A percentile compares a stretch with the other conserved stretches of the same genome.
phyloP scores from a whole-genome alignment of 257 asterid genomes.

The Plantago ovata region DNA sequence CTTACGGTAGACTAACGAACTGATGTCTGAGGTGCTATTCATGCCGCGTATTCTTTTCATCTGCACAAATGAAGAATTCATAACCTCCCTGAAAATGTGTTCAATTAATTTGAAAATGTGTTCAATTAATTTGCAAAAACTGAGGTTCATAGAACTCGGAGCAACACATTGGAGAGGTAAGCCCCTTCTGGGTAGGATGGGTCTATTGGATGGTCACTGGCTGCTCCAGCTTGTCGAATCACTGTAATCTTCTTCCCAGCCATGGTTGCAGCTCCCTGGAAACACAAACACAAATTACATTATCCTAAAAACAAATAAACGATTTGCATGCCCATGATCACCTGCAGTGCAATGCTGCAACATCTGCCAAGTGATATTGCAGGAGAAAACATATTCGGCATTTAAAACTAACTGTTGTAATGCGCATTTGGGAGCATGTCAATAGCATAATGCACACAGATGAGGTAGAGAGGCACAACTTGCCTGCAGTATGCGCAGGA shows the following conservation, averaged over 20 bases:
- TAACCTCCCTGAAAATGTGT: background rate
- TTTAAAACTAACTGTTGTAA: background rate
- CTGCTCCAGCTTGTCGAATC: constrained; percentile 80
- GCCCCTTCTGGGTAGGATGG: constrained; percentile 86
- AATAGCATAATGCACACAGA: background rate
- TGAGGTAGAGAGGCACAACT: constrained; percentile 19
- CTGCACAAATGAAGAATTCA: background rate
- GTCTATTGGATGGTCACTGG: constrained; percentile 80
- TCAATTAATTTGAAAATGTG: no score
- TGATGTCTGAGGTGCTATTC: background rate
- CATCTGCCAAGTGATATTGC: no score
- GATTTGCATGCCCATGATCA: no score
- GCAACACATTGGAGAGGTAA: constrained; percentile 71
- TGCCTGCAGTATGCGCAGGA: constrained; percentile 76
- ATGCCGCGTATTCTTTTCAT: background rate
- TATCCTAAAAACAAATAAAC: no score
- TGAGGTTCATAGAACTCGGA: constrained; percentile 48
- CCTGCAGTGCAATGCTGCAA: no score
- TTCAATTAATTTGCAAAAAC: background rate
- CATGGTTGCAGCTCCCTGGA: constrained; percentile 80
- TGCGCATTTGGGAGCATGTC: background rate
- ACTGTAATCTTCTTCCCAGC: constrained; percentile 74
- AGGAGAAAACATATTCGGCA: no score
- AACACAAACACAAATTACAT: background rate
- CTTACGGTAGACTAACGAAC: no score